Base-by-base conservation (phyloP, 306 rosid species). In the Vigna hirtella region DNA sequence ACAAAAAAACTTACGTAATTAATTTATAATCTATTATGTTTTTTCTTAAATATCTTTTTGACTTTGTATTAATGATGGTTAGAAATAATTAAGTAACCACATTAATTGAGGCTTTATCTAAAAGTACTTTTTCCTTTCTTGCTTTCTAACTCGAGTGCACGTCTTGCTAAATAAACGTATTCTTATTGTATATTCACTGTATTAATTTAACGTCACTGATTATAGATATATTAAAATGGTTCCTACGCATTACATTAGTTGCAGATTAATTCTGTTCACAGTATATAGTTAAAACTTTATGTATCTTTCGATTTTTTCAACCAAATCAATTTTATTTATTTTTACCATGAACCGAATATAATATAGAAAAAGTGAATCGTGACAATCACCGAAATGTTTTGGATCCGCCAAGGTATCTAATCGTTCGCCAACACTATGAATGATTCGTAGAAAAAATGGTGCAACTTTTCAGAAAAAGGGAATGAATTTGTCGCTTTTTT, bases 371-470 rank as follows among this genome's bases (percentile, higher is more conserved):
- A 77, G 26, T 40, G 53, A 53, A 42, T 58, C 30, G 48, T 77
- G 49, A 24, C 73, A 36, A 34, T 77, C 14, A 64, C 49, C 36
- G 18, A 38, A 24, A 36, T 61, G 77, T 38, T 58, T 53, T 28
- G 45, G 73, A 79, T 79, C 52, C 11, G 73, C 72, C 66, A 66
- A 53, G 57, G 43, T 52, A 65, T 51, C 74, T 59, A 77, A 77
- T 56, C 50, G 38, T 28, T 47, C 13, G 22, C 43, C 51, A 71
- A 70, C 15, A 3, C 43, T 12, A 6, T 62, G 17, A 11, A 51
- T 61, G 53, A 10, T 56, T 71, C 1, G 43, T 9, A 50, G 51
- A 79, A 79, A 45, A 48, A 48, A 57, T 16, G 16, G 58, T 30
- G 12, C 4, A 58, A 17, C 76, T 70, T 58, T 78, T 38, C 53